Evolutionary conservation across 768 basidiomycete genomes (phyloP).

Genomic region (Pleurotus giganteus): DNA sequence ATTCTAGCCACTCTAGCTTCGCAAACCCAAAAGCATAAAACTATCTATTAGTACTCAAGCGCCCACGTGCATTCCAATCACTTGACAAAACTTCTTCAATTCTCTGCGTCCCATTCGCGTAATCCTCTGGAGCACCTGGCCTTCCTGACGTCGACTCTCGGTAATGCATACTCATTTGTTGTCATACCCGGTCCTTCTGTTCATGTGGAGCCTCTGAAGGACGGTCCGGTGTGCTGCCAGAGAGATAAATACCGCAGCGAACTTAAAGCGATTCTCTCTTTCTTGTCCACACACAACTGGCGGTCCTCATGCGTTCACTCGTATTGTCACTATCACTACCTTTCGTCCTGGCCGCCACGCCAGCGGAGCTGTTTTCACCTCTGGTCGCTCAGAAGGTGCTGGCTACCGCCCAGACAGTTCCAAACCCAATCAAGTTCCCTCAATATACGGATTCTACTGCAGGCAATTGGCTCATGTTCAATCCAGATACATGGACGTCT

Average conservation of each 20-base stretch:
- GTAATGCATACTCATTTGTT: slow-evolving; percentile 1
- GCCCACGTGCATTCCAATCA: neutral
- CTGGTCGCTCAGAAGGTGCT: slow-evolving; percentile 59
- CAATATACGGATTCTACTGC: slow-evolving; percentile 50
- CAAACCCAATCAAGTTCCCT: slow-evolving; percentile 49
- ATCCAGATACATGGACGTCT: slow-evolving; percentile 61
- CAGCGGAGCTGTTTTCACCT: slow-evolving; percentile 55
- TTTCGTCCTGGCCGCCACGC: slow-evolving; percentile 22
- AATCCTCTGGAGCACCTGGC: neutral
- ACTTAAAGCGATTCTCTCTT: neutral
- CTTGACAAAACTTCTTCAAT: slow-evolving; percentile 4
- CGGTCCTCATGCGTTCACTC: neutral
- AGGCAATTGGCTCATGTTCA: slow-evolving; percentile 54
- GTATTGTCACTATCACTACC: neutral
- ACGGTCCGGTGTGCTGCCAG: slow-evolving; percentile 6
- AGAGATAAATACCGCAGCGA: neutral
- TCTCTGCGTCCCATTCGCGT: neutral
- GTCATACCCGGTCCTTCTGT: neutral
- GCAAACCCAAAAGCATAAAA: too few relatives aligned
- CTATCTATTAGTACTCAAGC: too few relatives aligned
- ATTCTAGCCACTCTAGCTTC: too few relatives aligned
- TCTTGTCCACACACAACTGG: neutral
- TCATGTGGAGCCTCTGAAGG: neutral
- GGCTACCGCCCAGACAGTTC: slow-evolving; percentile 44
- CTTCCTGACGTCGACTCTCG: neutral